phyloP scores from a whole-genome alignment of 768 basidiomycete genomes.

The Kwoniella pini region DNA sequence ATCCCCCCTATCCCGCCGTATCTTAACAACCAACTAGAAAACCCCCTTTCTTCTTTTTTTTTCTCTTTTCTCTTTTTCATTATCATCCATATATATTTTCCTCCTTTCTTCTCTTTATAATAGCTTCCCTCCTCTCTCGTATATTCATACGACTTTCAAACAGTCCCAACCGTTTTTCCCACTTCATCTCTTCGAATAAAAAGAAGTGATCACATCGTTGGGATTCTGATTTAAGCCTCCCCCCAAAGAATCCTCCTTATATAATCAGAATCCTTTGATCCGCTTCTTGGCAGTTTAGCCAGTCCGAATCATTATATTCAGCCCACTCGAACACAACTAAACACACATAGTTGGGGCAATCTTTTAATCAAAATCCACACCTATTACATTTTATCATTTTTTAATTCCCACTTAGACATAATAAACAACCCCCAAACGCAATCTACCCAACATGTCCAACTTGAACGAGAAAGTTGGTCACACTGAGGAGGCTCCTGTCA shows the following conservation, averaged over 20 bases:
- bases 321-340: constrained; percentile 25
- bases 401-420: background rate
- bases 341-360: constrained; percentile 21
- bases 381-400: constrained; percentile 9
- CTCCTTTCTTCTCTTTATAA: constrained; percentile 10
- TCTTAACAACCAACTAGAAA: constrained; percentile 12
- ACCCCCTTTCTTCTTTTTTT: constrained; percentile 17
- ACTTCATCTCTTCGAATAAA: constrained; percentile 7
- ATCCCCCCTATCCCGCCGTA: constrained; percentile 1
- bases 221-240: constrained; percentile 14
- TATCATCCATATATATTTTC: constrained; percentile 12
- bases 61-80: constrained; percentile 11
- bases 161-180: background rate
- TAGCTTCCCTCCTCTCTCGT: constrained; percentile 1
- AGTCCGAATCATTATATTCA: constrained; percentile 6
- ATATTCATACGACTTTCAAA: background rate
- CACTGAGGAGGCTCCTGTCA: constrained; percentile 45
- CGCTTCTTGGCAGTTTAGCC: constrained; percentile 25
- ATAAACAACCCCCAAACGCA: constrained; percentile 7
- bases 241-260: constrained; percentile 3
- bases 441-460: constrained; percentile 24
- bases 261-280: constrained; percentile 19
- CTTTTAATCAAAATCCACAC: constrained; percentile 8
- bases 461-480: constrained; percentile 41
- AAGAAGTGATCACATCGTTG: constrained; percentile 10